Evolutionary conservation across 78 protist species (phyloP), one percentile per base, ranked within the genome.

Genomic region (Dictyostelium purpureum): DNA sequence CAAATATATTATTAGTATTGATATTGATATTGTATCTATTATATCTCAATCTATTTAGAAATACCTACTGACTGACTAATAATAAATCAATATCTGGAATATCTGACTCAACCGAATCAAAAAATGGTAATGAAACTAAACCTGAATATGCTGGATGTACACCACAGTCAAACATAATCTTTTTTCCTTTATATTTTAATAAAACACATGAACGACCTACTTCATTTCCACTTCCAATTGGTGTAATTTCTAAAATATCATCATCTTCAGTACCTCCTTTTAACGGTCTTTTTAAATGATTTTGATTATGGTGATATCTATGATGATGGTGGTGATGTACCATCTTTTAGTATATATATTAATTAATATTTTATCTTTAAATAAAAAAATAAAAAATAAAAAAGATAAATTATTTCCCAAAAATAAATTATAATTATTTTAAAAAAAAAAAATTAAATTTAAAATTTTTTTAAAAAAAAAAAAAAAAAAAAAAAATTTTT

Each of bases 101-200:
- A 40, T 87, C 94, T 0, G 43, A 63, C 24, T 91, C 97, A 33
- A 97, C 28, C 4, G 38, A 31, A 79, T 98, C 99, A 40, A 98
- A 96, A 47, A 40, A 98, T 10, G 99, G 99, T 21, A 99, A 88
- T 2, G 96, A 69, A 14, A 40, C 91, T 18, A 61, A 6, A 40
- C 99, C 99, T 2, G 70, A 38, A 49, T 16, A 47, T 0, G 96
- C 99, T 1, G 99, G 99, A 83, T 98, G 99, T 14, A 98, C 91
- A 47, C 98, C 99, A 75, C 99, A 98, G 70, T 98, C 99, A 57
- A 98, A 94, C 99, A 98, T 96, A 47, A 98, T 88, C 4, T 88
- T 77, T 51, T 87, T 87, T 56, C 98, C 99, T 71, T 97, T 97
- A 90, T 87, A 98, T 61, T 74, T 59, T 35, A 96, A 21, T 24